Percentiles rank a stretch among this genome's conserved stretches.
Evolutionary conservation across 202 grass and related monocot species (phyloP).

Genomic region (Setaria viridis): DNA sequence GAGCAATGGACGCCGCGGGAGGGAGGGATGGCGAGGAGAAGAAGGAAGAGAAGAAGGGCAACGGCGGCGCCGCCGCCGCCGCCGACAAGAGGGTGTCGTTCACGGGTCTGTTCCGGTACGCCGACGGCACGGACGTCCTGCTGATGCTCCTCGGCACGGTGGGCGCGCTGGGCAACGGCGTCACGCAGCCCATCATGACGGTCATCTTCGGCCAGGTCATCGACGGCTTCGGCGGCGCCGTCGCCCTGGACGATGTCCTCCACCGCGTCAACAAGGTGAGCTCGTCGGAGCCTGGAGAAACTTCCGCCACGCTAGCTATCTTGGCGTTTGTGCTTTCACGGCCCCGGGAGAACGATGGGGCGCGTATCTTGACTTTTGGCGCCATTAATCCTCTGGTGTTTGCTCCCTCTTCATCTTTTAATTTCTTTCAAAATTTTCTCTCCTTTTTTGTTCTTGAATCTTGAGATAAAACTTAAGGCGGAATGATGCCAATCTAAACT

Average conservation of each 20-base stretch:
- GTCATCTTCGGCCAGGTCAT: conserved; percentile 80
- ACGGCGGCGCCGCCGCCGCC: neutral
- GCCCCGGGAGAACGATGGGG: neutral
- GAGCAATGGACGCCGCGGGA: conserved; percentile 33
- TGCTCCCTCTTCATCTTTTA: neutral
- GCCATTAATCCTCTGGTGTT: neutral
- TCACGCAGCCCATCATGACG: conserved; percentile 81
- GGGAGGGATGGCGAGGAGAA: conserved; percentile 38
- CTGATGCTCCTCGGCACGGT: conserved; percentile 69
- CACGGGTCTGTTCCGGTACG: conserved; percentile 61
- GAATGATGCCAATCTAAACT: neutral
- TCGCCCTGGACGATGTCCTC: conserved; percentile 39
- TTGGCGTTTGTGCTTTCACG: neutral
- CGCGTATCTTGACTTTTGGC: conserved; percentile 31
- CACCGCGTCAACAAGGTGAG: conserved; percentile 67
- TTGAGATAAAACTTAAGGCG: neutral
- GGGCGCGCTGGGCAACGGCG: conserved; percentile 66
- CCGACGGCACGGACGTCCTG: conserved; percentile 60
- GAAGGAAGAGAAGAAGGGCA: conserved; percentile 9
- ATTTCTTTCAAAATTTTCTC: neutral
- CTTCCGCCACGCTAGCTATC: neutral
- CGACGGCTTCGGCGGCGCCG: conserved; percentile 71
- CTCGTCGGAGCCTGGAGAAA: neutral
- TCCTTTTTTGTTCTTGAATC: neutral
- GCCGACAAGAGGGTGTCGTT: conserved; percentile 55